These are phyloP conservation scores for Balamuthia mandrillaris DNA, from an alignment of 208 protist species.

Conservation along the genomic window DNA sequence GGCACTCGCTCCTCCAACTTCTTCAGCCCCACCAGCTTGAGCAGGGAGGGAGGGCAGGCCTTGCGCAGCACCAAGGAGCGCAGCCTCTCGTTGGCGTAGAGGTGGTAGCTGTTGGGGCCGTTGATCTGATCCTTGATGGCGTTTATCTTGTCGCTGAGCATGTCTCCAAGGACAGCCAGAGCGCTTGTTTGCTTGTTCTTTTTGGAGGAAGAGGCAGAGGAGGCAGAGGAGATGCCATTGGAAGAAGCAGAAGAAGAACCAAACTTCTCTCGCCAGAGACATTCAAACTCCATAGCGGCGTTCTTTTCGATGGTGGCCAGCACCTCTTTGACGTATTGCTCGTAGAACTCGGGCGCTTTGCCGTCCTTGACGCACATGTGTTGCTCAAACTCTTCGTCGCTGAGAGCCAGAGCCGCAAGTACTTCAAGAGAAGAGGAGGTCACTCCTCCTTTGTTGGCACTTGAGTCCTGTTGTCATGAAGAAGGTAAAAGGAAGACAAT, in stretches of 20 bases:
- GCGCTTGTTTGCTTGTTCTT: slow-evolving; percentile 29
- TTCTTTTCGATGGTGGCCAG: slow-evolving; percentile 80
- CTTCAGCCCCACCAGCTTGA: slow-evolving; percentile 79
- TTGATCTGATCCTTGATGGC: slow-evolving; percentile 67
- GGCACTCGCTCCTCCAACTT: slow-evolving; percentile 83
- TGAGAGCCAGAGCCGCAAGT: slow-evolving; percentile 86
- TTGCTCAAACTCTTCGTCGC: slow-evolving; percentile 78
- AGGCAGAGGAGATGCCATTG: not conserved
- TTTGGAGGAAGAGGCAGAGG: not conserved
- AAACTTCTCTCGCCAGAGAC: not conserved
- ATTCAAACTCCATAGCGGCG: slow-evolving; percentile 82
- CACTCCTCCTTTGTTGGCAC: slow-evolving; percentile 93
- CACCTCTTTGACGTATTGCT: slow-evolving; percentile 84
- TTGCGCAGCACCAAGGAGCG: slow-evolving; percentile 40
- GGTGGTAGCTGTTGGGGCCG: slow-evolving; percentile 76
- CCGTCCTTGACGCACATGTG: slow-evolving; percentile 62
- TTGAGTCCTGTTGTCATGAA: slow-evolving; percentile 90
- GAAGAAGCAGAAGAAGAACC: not conserved
- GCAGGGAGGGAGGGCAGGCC: slow-evolving; percentile 60
- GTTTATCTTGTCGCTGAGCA: slow-evolving; percentile 85
- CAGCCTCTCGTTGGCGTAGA: slow-evolving; percentile 79
- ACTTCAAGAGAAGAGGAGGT: slow-evolving; percentile 95
- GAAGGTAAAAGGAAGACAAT: slow-evolving; percentile 60
- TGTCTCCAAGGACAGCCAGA: slow-evolving; percentile 79
- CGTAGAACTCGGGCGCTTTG: slow-evolving; percentile 81